These are phyloP conservation scores for Solanum tarijense DNA, from an alignment of 257 asterid genomes.

Conservation along the genomic window DNA sequence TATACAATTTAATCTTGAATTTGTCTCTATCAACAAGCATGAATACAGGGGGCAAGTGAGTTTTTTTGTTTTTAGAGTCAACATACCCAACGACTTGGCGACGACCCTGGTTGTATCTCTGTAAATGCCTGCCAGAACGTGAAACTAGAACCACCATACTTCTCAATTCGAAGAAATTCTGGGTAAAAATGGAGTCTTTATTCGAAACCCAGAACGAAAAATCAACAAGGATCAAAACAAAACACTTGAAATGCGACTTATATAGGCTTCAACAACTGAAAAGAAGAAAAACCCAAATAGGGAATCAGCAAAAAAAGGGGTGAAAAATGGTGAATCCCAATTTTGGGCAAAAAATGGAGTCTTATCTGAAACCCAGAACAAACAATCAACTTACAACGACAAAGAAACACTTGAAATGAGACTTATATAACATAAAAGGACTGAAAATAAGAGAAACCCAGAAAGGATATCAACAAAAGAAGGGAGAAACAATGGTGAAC, in stretches of 20 bases:
- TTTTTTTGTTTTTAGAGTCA: neutral
- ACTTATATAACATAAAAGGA: neutral
- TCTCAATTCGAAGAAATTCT: slow-evolving; percentile 24
- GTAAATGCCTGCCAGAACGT: slow-evolving; percentile 75
- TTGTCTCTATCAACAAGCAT: neutral
- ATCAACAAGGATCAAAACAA: neutral
- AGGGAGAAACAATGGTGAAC: neutral
- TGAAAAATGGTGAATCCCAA: neutral
- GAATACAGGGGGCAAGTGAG: neutral
- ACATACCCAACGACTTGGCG: slow-evolving; percentile 85
- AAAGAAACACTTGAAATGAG: neutral
- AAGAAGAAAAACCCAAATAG: neutral
- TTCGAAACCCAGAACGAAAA: neutral
- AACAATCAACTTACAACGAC: neutral
- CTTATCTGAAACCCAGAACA: neutral
- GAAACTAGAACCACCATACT: slow-evolving; percentile 55
- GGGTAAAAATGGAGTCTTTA: neutral
- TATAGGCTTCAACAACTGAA: neutral
- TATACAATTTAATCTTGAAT: neutral
- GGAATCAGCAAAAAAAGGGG: neutral
- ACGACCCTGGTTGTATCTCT: slow-evolving; percentile 64
- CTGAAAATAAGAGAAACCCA: neutral
- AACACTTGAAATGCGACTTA: neutral
- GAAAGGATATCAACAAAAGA: neutral
- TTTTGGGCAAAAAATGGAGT: neutral